A percentile compares a stretch with the other conserved stretches of the same genome.
phyloP scores from a whole-genome alignment of 345 rosid species.

The Salix udensis region DNA sequence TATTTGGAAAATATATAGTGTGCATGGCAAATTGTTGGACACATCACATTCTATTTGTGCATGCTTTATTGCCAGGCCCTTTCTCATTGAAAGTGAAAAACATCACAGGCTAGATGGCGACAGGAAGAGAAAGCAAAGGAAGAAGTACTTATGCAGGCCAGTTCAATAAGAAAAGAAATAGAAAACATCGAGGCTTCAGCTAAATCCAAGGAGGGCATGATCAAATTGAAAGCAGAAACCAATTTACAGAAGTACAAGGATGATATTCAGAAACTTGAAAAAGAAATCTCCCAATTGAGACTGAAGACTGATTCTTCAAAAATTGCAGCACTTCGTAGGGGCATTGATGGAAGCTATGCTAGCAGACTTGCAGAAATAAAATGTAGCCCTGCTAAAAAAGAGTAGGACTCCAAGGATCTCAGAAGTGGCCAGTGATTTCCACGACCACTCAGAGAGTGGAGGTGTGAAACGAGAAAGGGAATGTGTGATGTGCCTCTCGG shows the following conservation, averaged over 20 bases:
- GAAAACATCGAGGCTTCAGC: slow-evolving; percentile 46
- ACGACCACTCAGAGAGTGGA: slow-evolving; percentile 29
- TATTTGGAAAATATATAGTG: slow-evolving; percentile 8
- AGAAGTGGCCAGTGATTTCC: slow-evolving; percentile 27
- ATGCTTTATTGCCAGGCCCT: slow-evolving; percentile 15
- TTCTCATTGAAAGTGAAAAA: slow-evolving; percentile 30
- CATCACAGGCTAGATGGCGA: slow-evolving; percentile 72
- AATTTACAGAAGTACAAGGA: slow-evolving; percentile 44
- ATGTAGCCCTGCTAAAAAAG: slow-evolving; percentile 27
- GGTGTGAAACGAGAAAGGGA: slow-evolving; percentile 72
- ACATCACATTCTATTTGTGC: slow-evolving; percentile 6
- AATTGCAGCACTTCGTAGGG: slow-evolving; percentile 63
- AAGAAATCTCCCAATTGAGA: slow-evolving; percentile 57
- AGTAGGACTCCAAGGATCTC: slow-evolving; percentile 20
- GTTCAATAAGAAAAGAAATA: slow-evolving; percentile 44
- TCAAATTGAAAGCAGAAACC: slow-evolving; percentile 50
- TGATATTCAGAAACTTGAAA: slow-evolving; percentile 59
- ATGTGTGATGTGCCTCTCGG: slow-evolving; percentile 87
- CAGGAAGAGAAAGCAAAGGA: slow-evolving; percentile 63
- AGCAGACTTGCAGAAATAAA: slow-evolving; percentile 31
- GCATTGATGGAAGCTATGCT: slow-evolving; percentile 51
- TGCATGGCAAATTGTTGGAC: slow-evolving; percentile 20
- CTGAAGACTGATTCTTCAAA: slow-evolving; percentile 57
- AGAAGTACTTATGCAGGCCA: slow-evolving; percentile 41
- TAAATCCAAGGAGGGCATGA: slow-evolving; percentile 47